Evolutionary conservation across 192 early-diverging fungal species (phyloP), one percentile per base, ranked within the genome.

Genomic region (Coemansia asiatica): DNA sequence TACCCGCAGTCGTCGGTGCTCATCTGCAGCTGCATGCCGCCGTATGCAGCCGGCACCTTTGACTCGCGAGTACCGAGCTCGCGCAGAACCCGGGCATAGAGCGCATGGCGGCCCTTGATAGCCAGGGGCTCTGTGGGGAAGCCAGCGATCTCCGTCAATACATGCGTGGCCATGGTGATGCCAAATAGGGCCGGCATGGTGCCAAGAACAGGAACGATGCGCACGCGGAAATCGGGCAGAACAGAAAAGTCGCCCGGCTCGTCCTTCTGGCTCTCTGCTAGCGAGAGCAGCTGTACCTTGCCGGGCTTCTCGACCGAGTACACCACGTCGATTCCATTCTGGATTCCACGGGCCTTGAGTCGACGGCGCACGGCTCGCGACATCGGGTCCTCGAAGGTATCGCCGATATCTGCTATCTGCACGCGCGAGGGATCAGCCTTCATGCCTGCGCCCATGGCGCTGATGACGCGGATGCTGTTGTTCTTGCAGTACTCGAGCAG

Each of bases 371-470:
- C 95, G 0, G 91, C 84, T 38, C 95, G 86, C 26, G 96, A 93
- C 61, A 98, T 84, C 0, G 94, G 94, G 75, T 98, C 95, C 85
- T 98, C 95, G 69, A 90, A 90, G 0, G 96, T 98, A 40, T 94
- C 89, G 60, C 90, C 87, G 57, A 98, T 96, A 73, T 98, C 97
- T 29, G 94, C 92, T 67, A 98, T 92, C 77, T 97, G 97, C 47
- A 98, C 89, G 15, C 92, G 87, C 27, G 95, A 94, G n/a, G 95
- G 91, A 74, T 98, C 95, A 1, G 93, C 86, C 73, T 98, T 98
- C 46, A 93, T 94, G n/a, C 97, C 95, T 4, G 95, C 92, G 1
- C 95, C 97, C 95, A 97, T 98, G 18, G 95, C 93, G 49, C 91
- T 91, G 28, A 98, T 93, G 22, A 98, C 90, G 26, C 73, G 81